Base-by-base conservation (phyloP, 371 early-diverging fungal genomes). In the Mucor piriformis region DNA sequence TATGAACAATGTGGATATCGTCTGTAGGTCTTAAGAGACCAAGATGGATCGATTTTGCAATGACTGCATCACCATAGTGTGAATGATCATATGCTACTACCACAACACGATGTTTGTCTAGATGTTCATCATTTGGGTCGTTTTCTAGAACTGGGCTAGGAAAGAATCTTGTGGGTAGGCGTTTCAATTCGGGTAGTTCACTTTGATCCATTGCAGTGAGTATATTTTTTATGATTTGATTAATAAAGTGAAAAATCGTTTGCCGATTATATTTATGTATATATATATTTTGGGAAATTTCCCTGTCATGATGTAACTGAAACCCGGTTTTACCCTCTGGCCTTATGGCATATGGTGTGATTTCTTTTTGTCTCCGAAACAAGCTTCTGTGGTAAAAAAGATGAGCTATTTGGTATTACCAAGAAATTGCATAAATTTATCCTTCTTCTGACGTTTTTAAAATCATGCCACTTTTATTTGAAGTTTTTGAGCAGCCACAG, bases 31-130 rank as follows among this genome's bases (percentile, higher is more conserved):
- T 18, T 3, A 72, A 38, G 8, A 72, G 10, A 0, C 56, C 60
- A 5, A 59, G 50, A 20, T 56, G 44, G 43, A 72, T 72, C 10
- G 61, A 49, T 51, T 72, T 72, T 23, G 73, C 60, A 23, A 72
- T 62, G 57, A 63, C 59, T 16, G 73, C 69, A 56, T 72, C 73
- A 16, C 69, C 59, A n/a, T 66, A 57, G 20, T 69, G 60, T 1
- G 73, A 66, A n/a, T 72, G 66, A 23, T 72, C 73, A 49, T 72
- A 72, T 32, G 73, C 73, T 58, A 72, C 43, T 0, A 58, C 69
- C 6, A 72, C 40, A 12, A 57, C 44, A 34, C 66, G 50, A 46
- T 25, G 51, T 8, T 53, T 52, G n/a, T 24, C 24, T n/a, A n/a
- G n/a, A 16, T 23, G 20, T 15, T 42, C 12, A 13, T 3, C 32